A percentile compares a stretch with the other conserved stretches of the same genome.
Evolutionary conservation across 768 basidiomycete species (phyloP).

Genomic region (Russula sp.): DNA sequence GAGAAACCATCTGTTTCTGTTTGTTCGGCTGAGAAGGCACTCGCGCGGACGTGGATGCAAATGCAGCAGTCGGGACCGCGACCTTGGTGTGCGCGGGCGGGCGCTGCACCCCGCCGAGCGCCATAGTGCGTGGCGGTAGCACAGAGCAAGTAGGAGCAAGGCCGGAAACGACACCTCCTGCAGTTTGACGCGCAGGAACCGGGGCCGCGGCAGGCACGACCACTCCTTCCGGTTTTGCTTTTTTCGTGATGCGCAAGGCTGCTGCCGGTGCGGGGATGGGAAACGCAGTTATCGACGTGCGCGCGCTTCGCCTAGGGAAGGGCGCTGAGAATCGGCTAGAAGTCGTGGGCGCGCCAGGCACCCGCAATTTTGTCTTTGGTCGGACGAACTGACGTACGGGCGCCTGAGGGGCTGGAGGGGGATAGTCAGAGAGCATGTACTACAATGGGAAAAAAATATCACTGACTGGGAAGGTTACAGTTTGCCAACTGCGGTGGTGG

Average conservation of each 20-base stretch:
- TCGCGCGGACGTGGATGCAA: background rate
- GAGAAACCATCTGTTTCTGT: background rate
- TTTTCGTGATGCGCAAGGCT: background rate
- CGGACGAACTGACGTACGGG: constrained; percentile 8
- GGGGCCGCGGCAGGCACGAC: background rate
- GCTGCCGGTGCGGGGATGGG: background rate
- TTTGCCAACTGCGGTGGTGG: background rate
- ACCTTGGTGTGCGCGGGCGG: background rate
- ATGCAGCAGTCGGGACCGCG: background rate
- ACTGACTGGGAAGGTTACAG: background rate
- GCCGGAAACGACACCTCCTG: background rate
- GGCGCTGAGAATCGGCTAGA: background rate
- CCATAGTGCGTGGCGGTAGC: background rate
- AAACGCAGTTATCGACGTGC: constrained; percentile 10
- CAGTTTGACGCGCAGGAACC: background rate
- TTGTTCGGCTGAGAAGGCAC: background rate
- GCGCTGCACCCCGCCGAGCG: constrained; percentile 15
- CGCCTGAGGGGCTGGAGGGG: background rate
- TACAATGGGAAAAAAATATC: background rate
- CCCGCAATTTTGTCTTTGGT: background rate
- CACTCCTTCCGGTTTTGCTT: background rate
- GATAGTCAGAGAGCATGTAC: background rate
- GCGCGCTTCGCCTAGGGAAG: background rate
- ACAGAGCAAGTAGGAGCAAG: background rate
- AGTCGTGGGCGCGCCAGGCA: background rate